Evolutionary conservation across 805 yeast genomes (phyloP).

Genomic region (Starmerella kuoi): DNA sequence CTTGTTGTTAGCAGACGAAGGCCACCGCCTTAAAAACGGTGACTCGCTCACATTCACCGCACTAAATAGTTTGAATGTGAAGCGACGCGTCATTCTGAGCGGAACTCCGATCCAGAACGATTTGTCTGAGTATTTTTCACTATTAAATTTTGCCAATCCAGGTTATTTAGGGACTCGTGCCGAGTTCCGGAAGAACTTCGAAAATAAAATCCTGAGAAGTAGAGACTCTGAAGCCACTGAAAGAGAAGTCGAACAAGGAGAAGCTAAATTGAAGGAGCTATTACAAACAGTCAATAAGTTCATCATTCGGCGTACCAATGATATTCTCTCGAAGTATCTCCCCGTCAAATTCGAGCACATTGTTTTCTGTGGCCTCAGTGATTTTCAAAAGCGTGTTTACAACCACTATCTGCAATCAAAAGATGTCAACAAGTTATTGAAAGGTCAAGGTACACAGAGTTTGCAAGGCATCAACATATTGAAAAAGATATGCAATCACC

Average conservation of each 20-base stretch:
- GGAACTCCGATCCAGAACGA: conserved; percentile 98
- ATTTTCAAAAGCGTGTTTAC: conserved; percentile 62
- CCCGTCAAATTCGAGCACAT: conserved; percentile 97
- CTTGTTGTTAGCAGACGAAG: conserved; percentile 73
- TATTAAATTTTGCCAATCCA: conserved; percentile 86
- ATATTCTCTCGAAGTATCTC: conserved; percentile 79
- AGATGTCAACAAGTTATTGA: conserved; percentile 54
- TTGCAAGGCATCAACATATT: conserved; percentile 78
- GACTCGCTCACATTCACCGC: conserved; percentile 87
- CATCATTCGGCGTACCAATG: conserved; percentile 91
- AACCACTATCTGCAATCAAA: conserved; percentile 66
- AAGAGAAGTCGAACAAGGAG: conserved; percentile 57
- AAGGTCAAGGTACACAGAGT: conserved; percentile 55
- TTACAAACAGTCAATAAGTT: conserved; percentile 71
- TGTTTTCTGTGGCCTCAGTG: conserved; percentile 74
- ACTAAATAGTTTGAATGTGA: conserved; percentile 67
- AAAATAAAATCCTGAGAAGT: conserved; percentile 64
- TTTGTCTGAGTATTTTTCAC: conserved; percentile 81
- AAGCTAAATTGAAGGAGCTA: conserved; percentile 53
- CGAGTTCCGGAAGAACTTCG: conserved; percentile 79
- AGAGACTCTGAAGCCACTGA: conserved; percentile 87
- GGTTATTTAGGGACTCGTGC: conserved; percentile 74
- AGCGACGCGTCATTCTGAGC: conserved; percentile 78
- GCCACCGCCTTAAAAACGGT: conserved; percentile 74
- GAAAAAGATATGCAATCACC: conserved; percentile 89